These are phyloP conservation scores for Mrakia gelida DNA, from an alignment of 768 basidiomycete genomes.

Conservation along the genomic window DNA sequence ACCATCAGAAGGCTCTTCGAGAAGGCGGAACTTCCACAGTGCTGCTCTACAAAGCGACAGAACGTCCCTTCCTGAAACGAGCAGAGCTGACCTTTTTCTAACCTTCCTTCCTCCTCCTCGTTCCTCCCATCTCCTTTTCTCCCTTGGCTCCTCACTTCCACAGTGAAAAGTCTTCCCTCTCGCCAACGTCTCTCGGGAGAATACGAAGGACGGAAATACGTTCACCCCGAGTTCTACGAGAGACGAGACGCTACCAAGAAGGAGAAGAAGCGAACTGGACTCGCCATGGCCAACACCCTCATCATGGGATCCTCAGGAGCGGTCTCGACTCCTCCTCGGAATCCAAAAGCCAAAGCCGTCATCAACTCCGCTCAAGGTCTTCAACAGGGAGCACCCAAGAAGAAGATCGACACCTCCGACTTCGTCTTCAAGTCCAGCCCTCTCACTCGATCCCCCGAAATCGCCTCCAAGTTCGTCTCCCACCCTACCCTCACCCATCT, in stretches of 20 bases:
- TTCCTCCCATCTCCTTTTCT: background rate
- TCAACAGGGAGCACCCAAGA: background rate
- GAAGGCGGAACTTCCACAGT: too few species aligned
- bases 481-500: constrained; percentile 30
- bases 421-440: constrained; percentile 29
- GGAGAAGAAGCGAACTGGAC: background rate
- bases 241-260: background rate
- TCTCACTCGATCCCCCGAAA: constrained; percentile 3
- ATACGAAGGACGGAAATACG: background rate
- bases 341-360: background rate
- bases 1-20: too few species aligned
- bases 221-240: constrained; percentile 19
- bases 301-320: constrained; percentile 15
- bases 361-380: background rate
- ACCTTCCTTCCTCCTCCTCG: background rate
- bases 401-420: constrained; percentile 4
- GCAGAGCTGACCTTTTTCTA: background rate
- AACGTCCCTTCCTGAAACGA: background rate
- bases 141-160: background rate
- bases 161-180: constrained; percentile 16
- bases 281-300: constrained; percentile 12
- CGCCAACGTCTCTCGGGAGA: constrained; percentile 14
- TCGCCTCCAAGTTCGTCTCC: constrained; percentile 18
- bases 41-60: too few species aligned
- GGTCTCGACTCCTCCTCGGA: background rate